Evolutionary conservation across 371 early-diverging fungal genomes (phyloP), one percentile per base, ranked within the genome.

Genomic region (Syncephalis plumigaleata): DNA sequence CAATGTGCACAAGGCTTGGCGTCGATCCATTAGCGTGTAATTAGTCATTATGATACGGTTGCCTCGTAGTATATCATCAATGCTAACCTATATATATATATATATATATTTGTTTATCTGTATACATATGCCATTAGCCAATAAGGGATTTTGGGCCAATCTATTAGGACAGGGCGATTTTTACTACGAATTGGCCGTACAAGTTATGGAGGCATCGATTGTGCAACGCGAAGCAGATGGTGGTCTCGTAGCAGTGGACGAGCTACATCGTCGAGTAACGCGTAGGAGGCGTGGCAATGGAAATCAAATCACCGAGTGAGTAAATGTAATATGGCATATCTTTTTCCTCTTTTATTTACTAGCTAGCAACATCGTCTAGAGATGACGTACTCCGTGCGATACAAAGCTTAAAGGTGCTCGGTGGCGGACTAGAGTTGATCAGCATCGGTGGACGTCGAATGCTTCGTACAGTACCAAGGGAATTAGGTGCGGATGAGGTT

Each of bases 151-250:
- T 53, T 91, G 92, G 91, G 77, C 87, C 0, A 91, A 89, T 49
- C 59, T 93, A 17, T 64, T 96, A 4, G 96, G 97, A 0, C 79
- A 93, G 0, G 91, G 95, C n/a, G 95, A 95, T 57, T 97, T 94
- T 63, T 97, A 97, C 61, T 92, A 89, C 55, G 94, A 94, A 45
- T 69, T 96, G 4, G 89, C 82, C 1, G 78, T 96, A 17, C 93
- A 91, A 54, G 81, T 91, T 38, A 79, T 86, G 22, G 91, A 91
- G 49, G 73, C 79, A 0, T 97, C 94, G 50, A 67, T 92, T 18
- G 68, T 72, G 9, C 86, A 88, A 0, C 63, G 94, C 21, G 67
- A 72, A n/a, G 58, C 71, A 16, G 90, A 89, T 52, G 96, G 96
- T 1, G 96, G 96, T 0, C 65, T 95, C 25, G 83, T 91, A 43